Base-by-base conservation (phyloP, 805 yeast species). In the Pichia paraexigua region DNA sequence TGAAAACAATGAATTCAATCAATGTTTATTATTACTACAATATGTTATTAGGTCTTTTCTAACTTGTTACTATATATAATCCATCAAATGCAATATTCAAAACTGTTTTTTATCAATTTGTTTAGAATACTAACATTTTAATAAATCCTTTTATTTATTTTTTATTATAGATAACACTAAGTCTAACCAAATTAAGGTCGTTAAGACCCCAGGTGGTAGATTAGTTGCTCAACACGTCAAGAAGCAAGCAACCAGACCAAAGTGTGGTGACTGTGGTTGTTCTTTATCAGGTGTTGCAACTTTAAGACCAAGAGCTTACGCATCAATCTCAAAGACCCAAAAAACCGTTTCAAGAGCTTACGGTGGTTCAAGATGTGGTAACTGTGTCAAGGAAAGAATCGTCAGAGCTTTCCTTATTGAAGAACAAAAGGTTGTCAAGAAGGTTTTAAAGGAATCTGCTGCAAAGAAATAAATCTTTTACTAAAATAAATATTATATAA, bases 141-240 rank as follows among this genome's bases (percentile, higher is more conserved):
- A 22, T 37, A 21, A 9, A 1, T 8, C 22, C 13, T n/a, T 27
- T 25, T 15, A 12, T 21, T 46, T 37, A 22, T 59, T 42, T 11
- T 28, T 43, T 50, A 43, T 22, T 58, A 57, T 68, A 87, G 95
- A 90, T 96, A 94, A 94, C 96, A 91, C 99, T 85, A 86, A 85
- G 78, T 94, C 99, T 69, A 94, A 94, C 96, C 88, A 87, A 83
- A 92, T 94, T 83, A 92, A 87, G 91, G 95, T 92, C 78, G 96
- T 92, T 70, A 94, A 92, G 88, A 94, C 99, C 79, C 99, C 99
- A 78, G 99, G 99, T 84, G 98, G 98, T 74, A 86, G 85, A 78
- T 85, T 94, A 78, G 85, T 90, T 74, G 96, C 96, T 73, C 97
- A 91, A 78, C 99, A 94, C 82, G 80, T 89, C 72, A 88, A 88